A percentile compares a stretch with the other conserved stretches of the same genome.
phyloP scores from a whole-genome alignment of 768 basidiomycete species.

The Coprinopsis cinerea region DNA sequence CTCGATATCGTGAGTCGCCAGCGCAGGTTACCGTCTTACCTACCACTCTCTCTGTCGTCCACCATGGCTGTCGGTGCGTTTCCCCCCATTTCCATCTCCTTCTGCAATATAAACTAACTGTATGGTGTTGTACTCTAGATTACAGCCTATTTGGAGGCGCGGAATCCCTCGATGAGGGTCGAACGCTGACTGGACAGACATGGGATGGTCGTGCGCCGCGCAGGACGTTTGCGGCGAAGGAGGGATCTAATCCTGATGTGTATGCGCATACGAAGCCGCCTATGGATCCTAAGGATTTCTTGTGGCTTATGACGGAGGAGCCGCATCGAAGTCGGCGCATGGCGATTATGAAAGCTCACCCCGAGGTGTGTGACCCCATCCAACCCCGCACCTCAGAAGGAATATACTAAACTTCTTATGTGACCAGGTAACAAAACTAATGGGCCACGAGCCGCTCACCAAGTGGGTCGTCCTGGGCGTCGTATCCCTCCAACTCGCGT shows the following conservation, averaged over 20 bases:
- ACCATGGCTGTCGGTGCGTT: constrained; percentile 1
- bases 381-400: neutral
- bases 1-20: neutral
- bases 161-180: constrained; percentile 60
- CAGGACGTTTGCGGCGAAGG: constrained; percentile 42
- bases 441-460: constrained; percentile 92
- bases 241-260: constrained; percentile 33
- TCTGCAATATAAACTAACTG: too few relatives aligned
- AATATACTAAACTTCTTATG: neutral
- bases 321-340: constrained; percentile 86
- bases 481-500: constrained; percentile 65
- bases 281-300: constrained; percentile 78
- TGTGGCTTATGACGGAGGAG: constrained; percentile 98
- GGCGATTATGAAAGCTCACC: constrained; percentile 91
- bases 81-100: neutral
- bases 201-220: constrained; percentile 36
- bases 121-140: constrained; percentile 33
- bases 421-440: constrained; percentile 82
- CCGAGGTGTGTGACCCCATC: constrained; percentile 52
- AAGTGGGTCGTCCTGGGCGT: constrained; percentile 86
- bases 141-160: constrained; percentile 82
- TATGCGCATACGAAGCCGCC: constrained; percentile 45
- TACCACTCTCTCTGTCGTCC: neutral
- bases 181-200: constrained; percentile 9
- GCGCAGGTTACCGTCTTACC: too few relatives aligned